Evolutionary conservation across 306 rosid genomes (phyloP).

Genomic region (Quercus agrifolia): DNA sequence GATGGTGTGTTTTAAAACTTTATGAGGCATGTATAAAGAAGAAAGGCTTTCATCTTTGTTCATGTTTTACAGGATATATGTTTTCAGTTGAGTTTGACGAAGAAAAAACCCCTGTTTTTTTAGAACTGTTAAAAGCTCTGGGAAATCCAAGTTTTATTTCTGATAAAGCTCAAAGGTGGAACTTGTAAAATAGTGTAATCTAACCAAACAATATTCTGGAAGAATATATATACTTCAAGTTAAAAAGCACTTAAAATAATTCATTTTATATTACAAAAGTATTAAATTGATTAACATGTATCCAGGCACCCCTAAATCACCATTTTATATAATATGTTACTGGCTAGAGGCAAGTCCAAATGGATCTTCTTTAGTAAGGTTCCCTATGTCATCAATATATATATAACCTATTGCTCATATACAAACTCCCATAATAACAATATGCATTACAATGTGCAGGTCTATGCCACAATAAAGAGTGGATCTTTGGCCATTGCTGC

Average conservation of each 20-base stretch:
- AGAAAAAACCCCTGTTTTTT: too few species aligned
- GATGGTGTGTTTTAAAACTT: too few species aligned
- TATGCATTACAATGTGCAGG: constrained; percentile 26
- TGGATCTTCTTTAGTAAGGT: too few species aligned
- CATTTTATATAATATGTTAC: neutral
- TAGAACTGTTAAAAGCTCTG: too few species aligned
- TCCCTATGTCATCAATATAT: neutral
- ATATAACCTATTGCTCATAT: neutral
- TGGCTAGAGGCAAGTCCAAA: too few species aligned
- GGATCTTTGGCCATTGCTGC: constrained; percentile 65
- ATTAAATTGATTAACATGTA: neutral
- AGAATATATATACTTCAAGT: neutral
- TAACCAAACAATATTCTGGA: neutral
- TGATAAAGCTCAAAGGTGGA: too few species aligned
- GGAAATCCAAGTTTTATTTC: too few species aligned
- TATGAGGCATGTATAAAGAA: too few species aligned
- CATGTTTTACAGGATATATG: too few species aligned
- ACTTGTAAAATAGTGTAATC: neutral
- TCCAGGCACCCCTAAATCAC: neutral
- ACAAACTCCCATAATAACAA: neutral
- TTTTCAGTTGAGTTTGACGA: too few species aligned
- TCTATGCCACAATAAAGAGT: constrained; percentile 51
- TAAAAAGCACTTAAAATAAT: neutral
- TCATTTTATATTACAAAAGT: neutral
- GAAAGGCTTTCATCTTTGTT: too few species aligned